Percentiles rank a stretch among this genome's conserved stretches.
Conservation (phyloP, 495 filamentous ascomycete genomes). For the Trichoderma gamsii region DNA sequence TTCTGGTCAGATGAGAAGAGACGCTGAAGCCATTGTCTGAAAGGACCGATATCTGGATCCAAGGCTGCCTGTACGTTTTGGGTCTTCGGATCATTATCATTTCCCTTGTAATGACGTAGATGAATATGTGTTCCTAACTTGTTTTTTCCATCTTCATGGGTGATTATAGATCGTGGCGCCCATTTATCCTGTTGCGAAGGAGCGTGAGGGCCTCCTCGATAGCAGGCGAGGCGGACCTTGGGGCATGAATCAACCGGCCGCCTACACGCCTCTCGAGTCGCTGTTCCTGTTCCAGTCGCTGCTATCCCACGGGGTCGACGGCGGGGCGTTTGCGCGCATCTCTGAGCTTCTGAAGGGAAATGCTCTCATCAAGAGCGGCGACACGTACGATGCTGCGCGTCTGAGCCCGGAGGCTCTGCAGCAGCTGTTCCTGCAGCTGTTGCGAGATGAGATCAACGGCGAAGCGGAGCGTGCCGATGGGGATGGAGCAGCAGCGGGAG, state of each 20-base stretch:
- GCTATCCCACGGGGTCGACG: conserved; percentile 55
- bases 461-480: conserved; percentile 28
- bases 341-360: conserved; percentile 69
- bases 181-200: conserved; percentile 38
- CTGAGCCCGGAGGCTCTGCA: conserved; percentile 73
- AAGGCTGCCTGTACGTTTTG: conserved; percentile 12
- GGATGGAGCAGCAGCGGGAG: conserved; percentile 17
- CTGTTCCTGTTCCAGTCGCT: conserved; percentile 87
- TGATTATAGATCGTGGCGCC: conserved; percentile 45
- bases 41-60: neutral
- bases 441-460: conserved; percentile 62
- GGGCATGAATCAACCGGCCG: conserved; percentile 51
- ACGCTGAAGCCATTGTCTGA: conserved; percentile 2
- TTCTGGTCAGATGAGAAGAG: neutral
- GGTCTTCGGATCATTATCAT: neutral
- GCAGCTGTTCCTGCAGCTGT: conserved; percentile 64
- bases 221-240: conserved; percentile 47
- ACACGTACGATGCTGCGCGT: conserved; percentile 63
- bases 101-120: conserved; percentile 1
- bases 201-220: conserved; percentile 50
- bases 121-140: neutral
- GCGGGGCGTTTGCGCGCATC: conserved; percentile 61
- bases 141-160: neutral
- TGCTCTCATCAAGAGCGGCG: conserved; percentile 57
- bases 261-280: conserved; percentile 81